Conservation (phyloP, 345 rosid species). For the Syzygium oleosum region DNA sequence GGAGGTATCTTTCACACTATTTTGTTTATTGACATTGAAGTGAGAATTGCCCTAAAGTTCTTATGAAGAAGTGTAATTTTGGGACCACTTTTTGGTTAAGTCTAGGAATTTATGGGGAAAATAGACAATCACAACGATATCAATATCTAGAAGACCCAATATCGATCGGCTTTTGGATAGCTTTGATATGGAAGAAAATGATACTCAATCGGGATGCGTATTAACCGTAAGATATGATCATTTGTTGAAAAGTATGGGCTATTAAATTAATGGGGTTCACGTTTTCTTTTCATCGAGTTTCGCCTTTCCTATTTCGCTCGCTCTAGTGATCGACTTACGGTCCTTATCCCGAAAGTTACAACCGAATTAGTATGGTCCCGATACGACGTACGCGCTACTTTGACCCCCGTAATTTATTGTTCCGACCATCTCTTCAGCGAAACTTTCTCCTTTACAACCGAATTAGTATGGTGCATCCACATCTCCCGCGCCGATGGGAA, state of each 20-base stretch:
- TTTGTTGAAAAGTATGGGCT: neutral
- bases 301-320: neutral
- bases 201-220: neutral
- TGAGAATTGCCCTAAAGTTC: neutral
- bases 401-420: neutral
- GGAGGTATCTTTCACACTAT: neutral
- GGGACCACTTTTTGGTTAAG: neutral
- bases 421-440: neutral
- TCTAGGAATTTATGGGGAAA: neutral
- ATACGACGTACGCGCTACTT: neutral
- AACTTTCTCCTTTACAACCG: too few relatives aligned
- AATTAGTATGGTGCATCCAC: too few relatives aligned
- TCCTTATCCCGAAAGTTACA: neutral
- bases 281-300: neutral
- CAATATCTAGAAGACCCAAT: neutral
- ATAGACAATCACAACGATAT: neutral
- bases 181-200: neutral
- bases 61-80: neutral
- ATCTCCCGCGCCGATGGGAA: too few relatives aligned
- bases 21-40: neutral
- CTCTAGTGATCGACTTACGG: neutral
- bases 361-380: neutral
- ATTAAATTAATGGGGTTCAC: rapidly evolving
- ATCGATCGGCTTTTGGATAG: neutral
- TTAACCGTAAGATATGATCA: neutral